phyloP scores from a whole-genome alignment of 129 eudicot genomes.

The sunflower (Helianthus annuus) region DNA sequence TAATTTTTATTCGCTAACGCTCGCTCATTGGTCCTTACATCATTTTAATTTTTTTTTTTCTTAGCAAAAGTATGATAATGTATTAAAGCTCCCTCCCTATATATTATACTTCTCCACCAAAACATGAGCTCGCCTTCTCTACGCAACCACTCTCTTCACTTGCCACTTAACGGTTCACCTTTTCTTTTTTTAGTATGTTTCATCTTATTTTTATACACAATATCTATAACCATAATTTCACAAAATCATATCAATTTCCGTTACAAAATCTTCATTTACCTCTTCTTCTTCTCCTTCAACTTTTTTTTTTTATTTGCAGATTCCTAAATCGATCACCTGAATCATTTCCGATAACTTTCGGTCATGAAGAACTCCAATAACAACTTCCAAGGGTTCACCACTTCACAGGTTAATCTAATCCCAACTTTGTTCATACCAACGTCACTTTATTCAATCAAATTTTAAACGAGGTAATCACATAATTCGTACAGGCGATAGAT shows the following conservation, averaged over 20 bases:
- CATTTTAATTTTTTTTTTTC: too few relatives aligned
- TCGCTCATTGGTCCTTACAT: too few relatives aligned
- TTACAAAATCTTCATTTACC: neutral
- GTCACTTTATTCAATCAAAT: neutral
- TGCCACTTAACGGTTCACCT: neutral
- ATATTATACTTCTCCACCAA: too few relatives aligned
- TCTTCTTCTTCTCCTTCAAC: neutral
- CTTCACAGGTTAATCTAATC: conserved; percentile 19
- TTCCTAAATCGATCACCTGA: neutral
- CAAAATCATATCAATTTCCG: neutral
- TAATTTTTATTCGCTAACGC: too few relatives aligned
- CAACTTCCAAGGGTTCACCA: conserved; percentile 14
- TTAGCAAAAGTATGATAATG: too few relatives aligned
- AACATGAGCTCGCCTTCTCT: neutral
- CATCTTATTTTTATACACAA: neutral
- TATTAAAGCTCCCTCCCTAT: too few relatives aligned
- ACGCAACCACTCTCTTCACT: neutral
- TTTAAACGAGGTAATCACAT: neutral
- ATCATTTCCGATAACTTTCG: neutral
- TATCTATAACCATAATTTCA: neutral
- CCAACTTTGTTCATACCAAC: neutral
- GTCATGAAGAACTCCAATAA: conserved; percentile 11
- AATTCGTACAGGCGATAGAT: too few relatives aligned
- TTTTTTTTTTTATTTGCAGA: neutral
- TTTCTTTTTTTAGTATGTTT: neutral